phyloP scores from a whole-genome alignment of 2,329 filamentous ascomycete species.

The Scolecobasidium constrictum region DNA sequence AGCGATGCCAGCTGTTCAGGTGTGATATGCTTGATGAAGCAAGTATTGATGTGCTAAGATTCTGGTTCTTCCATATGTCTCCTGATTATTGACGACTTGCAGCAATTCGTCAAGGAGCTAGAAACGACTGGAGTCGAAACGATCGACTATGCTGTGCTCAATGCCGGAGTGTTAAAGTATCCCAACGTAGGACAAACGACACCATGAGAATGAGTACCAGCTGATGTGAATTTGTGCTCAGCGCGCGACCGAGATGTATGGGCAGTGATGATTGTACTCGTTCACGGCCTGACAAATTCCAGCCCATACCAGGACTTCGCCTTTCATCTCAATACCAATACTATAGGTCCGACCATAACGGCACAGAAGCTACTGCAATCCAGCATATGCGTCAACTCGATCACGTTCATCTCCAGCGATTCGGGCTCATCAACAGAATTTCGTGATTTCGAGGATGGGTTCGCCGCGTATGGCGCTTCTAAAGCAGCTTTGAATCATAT shows the following conservation, averaged over 20 bases:
- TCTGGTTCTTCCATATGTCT: conserved; percentile 18
- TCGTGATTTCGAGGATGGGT: conserved; percentile 45
- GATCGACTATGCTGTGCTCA: conserved; percentile 45
- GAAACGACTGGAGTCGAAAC: conserved; percentile 28
- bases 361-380: conserved; percentile 41
- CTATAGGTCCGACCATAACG: conserved; percentile 47
- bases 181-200: conserved; percentile 38
- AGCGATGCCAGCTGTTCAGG: conserved; percentile 35
- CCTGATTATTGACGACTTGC: conserved; percentile 10
- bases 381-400: conserved; percentile 35
- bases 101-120: conserved; percentile 34
- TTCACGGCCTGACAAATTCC: background rate
- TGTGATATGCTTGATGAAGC: conserved; percentile 44
- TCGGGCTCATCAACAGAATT: conserved; percentile 42
- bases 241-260: conserved; percentile 41
- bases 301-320: conserved; percentile 44
- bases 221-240: conserved; percentile 17
- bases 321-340: conserved; percentile 46
- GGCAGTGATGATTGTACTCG: background rate
- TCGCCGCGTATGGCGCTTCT: conserved; percentile 45
- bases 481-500: conserved; percentile 49
- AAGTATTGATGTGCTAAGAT: conserved; percentile 37
- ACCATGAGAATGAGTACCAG: conserved; percentile 11
- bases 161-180: conserved; percentile 45
- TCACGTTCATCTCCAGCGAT: conserved; percentile 48